Base-by-base conservation (phyloP, 2,329 filamentous ascomycete species). In the Tolypocladium cylindrosporum region DNA sequence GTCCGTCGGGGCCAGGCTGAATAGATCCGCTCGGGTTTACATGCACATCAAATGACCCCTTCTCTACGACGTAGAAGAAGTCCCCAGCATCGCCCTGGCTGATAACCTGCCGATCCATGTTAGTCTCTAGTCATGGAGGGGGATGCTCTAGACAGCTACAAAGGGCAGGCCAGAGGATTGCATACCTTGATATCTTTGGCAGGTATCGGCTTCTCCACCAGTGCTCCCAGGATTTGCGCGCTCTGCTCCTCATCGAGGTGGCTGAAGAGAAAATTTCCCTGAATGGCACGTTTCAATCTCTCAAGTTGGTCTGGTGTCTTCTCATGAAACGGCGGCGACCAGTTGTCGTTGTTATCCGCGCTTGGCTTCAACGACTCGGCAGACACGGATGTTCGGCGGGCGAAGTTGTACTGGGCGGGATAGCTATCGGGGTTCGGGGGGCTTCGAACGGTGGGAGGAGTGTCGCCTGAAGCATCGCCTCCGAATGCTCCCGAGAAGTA, bases 11-110 rank as follows among this genome's bases (percentile, higher is more conserved):
- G 0, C 93, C 93, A 9, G 91, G 80, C 69, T 96, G 89, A 57
- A 95, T 80, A 45, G 84, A 78, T 60, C 94, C 93, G 11, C 81
- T 81, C 14, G 81, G 72, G 71, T 97, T 92, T 74, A 97, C 92
- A 69, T 94, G 90, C 58, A 97, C 88, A 66, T 96, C 91, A 68
- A 97, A 97, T 27, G 81, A 80, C 45, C 94, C 94, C 63, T 87
- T 89, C 72, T 99, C 94, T 21, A 97, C 91, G 34, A 99, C 87
- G 72, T 99, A 99, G 76, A 99, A 99, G 77, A 89, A 97, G 74
- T 99, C 94, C 50, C 94, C 94, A 0, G 92, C 88, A 68, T 97
- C 94, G 57, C 94, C 94, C 77, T 99, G 94, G 55, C 87, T 88
- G 64, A 99, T 97, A 59, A 99, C 91, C 81, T 96, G 81, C 43